Conservation (phyloP, 208 protist genomes). For the Leptomonas seymouri region DNA sequence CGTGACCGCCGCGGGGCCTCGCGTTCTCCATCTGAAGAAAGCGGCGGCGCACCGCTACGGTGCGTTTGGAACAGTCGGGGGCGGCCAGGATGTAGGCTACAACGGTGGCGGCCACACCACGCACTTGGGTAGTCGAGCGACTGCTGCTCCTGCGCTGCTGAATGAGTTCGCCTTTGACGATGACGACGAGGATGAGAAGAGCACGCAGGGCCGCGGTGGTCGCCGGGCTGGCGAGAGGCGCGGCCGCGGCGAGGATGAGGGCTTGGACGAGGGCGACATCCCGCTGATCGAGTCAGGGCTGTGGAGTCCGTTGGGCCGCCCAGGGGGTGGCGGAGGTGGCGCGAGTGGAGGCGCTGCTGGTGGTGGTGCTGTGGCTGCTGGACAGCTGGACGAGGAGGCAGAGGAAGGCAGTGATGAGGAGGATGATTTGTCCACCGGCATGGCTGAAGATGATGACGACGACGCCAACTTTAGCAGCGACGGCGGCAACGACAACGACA, state of each 20-base stretch:
- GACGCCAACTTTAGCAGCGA: constrained; percentile 40
- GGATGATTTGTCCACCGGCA: constrained; percentile 49
- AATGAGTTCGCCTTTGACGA: constrained; percentile 34
- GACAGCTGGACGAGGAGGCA: constrained; percentile 22
- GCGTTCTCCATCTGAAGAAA: constrained; percentile 12
- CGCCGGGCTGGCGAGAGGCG: constrained; percentile 15
- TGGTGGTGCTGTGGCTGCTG: neutral
- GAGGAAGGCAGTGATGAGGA: constrained; percentile 42
- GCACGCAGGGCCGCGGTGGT: neutral
- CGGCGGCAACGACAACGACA: constrained; percentile 40
- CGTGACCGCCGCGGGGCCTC: constrained; percentile 22
- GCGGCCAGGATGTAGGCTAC: neutral
- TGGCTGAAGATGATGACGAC: constrained; percentile 64
- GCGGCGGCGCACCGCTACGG: neutral
- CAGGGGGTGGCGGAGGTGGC: neutral
- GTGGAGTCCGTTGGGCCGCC: constrained; percentile 5
- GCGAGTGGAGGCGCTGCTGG: neutral
- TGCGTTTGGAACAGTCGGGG: constrained; percentile 2
- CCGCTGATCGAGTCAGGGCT: constrained; percentile 20
- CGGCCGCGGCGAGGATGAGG: constrained; percentile 32
- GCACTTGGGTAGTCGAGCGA: neutral
- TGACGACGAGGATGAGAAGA: constrained; percentile 23
- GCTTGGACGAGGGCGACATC: constrained; percentile 14
- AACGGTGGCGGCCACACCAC: constrained; percentile 4
- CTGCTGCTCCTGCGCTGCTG: neutral